phyloP scores from a whole-genome alignment of 495 filamentous ascomycete species.

The Pyrenula aspistea region DNA sequence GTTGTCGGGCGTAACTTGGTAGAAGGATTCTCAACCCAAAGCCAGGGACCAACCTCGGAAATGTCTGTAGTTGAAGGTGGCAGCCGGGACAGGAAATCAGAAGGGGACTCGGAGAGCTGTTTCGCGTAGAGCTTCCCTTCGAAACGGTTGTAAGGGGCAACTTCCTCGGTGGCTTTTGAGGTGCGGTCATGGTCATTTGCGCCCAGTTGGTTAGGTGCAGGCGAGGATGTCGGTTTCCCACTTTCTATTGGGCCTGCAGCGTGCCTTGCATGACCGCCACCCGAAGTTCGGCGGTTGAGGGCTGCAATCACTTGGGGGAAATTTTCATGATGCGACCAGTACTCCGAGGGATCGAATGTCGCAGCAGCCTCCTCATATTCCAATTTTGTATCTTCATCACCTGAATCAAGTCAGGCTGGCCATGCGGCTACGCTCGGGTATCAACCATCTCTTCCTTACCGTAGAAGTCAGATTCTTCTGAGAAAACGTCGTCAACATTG shows the following conservation, averaged over 20 bases:
- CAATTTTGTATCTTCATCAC: conserved; percentile 34
- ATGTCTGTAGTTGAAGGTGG: conserved; percentile 45
- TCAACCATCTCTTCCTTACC: conserved; percentile 23
- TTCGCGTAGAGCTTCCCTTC: conserved; percentile 24
- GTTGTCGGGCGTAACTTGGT: conserved; percentile 8
- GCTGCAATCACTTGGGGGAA: not conserved
- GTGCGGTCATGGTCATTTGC: not conserved
- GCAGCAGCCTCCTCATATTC: conserved; percentile 20
- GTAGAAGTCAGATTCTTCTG: conserved; percentile 67
- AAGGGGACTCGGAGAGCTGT: conserved; percentile 46
- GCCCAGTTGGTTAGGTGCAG: not conserved
- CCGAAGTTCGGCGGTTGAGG: not conserved
- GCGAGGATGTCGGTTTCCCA: not conserved
- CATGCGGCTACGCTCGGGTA: not conserved
- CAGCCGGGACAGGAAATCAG: conserved; percentile 51
- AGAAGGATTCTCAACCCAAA: conserved; percentile 50
- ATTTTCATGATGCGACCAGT: conserved; percentile 22
- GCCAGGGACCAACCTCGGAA: conserved; percentile 41
- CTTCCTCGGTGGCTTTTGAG: not conserved
- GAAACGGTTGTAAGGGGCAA: conserved; percentile 27
- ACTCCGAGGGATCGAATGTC: conserved; percentile 31
- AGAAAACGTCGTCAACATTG: conserved; percentile 18
- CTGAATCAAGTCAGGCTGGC: conserved; percentile 18
- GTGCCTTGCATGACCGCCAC: not conserved
- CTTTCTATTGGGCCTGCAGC: not conserved